Evolutionary conservation across 306 rosid genomes (phyloP).

Genomic region (Vicia faba): DNA sequence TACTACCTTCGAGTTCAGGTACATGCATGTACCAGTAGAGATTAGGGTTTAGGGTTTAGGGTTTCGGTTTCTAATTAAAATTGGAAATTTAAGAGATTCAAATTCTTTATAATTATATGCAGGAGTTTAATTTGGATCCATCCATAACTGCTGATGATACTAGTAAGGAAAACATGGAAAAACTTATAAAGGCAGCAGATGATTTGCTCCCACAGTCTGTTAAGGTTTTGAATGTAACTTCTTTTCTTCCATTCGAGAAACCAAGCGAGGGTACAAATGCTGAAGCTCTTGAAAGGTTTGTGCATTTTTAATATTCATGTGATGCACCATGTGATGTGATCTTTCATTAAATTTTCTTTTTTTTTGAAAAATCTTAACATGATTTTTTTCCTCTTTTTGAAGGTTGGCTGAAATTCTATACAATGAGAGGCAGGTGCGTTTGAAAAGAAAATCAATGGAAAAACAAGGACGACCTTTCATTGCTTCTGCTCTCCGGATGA

Average conservation of each 20-base stretch:
- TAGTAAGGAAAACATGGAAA: conserved; percentile 47
- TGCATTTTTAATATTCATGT: background rate
- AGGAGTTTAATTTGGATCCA: conserved; percentile 56
- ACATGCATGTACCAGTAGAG: background rate
- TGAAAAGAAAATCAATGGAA: too few relatives aligned
- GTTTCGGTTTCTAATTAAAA: too few relatives aligned
- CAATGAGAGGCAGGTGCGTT: too few relatives aligned
- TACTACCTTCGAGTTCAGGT: conserved; percentile 5
- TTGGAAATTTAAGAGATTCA: too few relatives aligned
- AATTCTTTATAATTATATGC: background rate
- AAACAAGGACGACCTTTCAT: too few relatives aligned
- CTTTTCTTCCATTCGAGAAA: conserved; percentile 40
- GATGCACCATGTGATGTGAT: too few relatives aligned
- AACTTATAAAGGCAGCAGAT: conserved; percentile 49
- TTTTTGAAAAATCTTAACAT: too few relatives aligned
- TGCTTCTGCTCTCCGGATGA: too few relatives aligned
- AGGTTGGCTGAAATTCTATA: too few relatives aligned
- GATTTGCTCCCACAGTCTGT: conserved; percentile 42
- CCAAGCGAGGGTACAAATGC: conserved; percentile 44
- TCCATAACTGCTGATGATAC: conserved; percentile 40
- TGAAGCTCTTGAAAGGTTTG: conserved; percentile 58
- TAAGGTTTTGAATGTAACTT: conserved; percentile 39
- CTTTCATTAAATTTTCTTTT: too few relatives aligned
- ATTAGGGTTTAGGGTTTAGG: too few relatives aligned
- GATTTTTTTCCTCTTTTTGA: too few relatives aligned